These are phyloP conservation scores for Spongospora subterranea DNA, from an alignment of 208 protist species.

Conservation along the genomic window DNA sequence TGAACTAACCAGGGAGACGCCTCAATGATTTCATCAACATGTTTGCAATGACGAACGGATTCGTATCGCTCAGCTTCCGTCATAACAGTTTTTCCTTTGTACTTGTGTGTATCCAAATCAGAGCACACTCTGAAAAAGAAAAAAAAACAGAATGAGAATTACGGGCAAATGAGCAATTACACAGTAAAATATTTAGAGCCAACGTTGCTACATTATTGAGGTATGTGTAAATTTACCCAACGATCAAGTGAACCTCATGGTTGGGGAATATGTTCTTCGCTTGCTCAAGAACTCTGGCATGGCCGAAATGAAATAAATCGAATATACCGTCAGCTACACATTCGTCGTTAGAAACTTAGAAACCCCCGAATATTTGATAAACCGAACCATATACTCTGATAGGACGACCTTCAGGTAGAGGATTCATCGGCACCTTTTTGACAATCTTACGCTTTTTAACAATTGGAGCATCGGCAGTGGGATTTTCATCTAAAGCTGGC, in stretches of 20 bases:
- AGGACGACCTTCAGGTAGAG: neutral
- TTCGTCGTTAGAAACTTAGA: neutral
- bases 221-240: no score
- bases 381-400: neutral
- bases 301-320: slow-evolving; percentile 55
- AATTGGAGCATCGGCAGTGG: no score
- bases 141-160: neutral
- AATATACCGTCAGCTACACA: slow-evolving; percentile 37
- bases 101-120: neutral
- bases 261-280: slow-evolving; percentile 51
- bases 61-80: neutral
- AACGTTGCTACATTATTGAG: no score
- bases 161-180: neutral
- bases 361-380: neutral
- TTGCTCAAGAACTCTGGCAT: slow-evolving; percentile 11
- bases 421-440: slow-evolving; percentile 40
- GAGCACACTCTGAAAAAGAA: neutral
- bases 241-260: slow-evolving; percentile 43
- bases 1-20: neutral
- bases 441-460: no score
- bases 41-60: slow-evolving; percentile 33
- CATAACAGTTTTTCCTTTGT: slow-evolving; percentile 52
- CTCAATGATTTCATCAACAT: slow-evolving; percentile 51
- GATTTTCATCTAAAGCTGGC: no score
- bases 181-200: no score